Evolutionary conservation across 2,329 filamentous ascomycete genomes (phyloP), one percentile per base, ranked within the genome.

Genomic region (Falciphora oryzae): DNA sequence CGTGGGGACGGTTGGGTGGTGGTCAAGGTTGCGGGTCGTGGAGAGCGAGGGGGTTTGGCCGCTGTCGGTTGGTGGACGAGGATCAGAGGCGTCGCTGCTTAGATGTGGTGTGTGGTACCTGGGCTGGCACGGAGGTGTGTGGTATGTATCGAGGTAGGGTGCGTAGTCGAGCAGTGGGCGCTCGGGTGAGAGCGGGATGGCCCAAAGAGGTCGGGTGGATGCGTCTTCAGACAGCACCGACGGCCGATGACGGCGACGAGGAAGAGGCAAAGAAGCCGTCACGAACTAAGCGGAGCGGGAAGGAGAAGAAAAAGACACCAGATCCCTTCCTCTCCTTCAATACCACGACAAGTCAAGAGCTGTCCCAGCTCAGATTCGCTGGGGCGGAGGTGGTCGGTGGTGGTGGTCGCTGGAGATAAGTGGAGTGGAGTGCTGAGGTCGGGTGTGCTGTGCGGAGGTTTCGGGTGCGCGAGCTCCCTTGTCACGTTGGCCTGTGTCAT

Each of bases 21-120:
- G 57, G n/a, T 25, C 27, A 16, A 58, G 57, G 57, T 58, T 61
- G 35, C 60, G 58, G 56, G 58, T 31, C 62, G 59, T 59, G 62
- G 57, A 29, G 63, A 64, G 61, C 60, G 44, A 63, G 66, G 35
- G 27, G 66, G 32, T 31, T 59, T 28, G 16, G 25, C 35, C 29
- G 27, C 44, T n/a, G 4, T 53, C 44, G 44, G 44, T 7, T 53
- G 44, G 44, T 53, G 18, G 18, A n/a, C 44, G 44, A 53, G 18
- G 10, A 53, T 53, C 22, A n/a, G 44, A 53, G 38, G 22, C 44
- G 44, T 38, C 35, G 35, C 35, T 38, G 35, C 16, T 38, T 38
- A 6, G 13, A 38, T 38, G 35, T 38, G 14, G 35, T 53, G 44
- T 22, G 38, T 22, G 38, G 38, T 44, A 44, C 38, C 38, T 44